These are phyloP conservation scores for Nitzschia sp. DNA, from an alignment of 108 stramenopile genomes.

Conservation along the genomic window DNA sequence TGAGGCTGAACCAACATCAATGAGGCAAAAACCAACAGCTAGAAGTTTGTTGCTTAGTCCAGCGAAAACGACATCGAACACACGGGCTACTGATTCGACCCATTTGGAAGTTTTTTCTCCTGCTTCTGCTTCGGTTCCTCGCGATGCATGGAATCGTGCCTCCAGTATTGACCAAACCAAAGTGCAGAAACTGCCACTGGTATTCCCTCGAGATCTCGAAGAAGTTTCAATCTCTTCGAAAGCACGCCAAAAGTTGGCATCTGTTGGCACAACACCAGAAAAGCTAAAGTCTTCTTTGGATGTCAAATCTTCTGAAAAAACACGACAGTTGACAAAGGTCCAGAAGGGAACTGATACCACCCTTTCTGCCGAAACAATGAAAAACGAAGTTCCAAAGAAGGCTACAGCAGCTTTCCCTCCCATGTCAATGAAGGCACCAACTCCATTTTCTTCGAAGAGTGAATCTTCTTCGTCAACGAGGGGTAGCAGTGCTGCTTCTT, in stretches of 20 bases:
- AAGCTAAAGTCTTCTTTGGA: slow-evolving; percentile 50
- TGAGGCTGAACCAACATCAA: background rate
- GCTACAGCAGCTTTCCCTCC: slow-evolving; percentile 36
- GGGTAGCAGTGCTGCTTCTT: slow-evolving; percentile 1
- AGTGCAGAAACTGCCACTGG: slow-evolving; percentile 14
- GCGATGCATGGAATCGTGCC: slow-evolving; percentile 40
- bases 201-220: slow-evolving; percentile 46
- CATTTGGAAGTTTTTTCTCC: slow-evolving; percentile 34
- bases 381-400: no score
- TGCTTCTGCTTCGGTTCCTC: slow-evolving; percentile 8
- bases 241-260: slow-evolving; percentile 57
- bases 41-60: slow-evolving; percentile 20
- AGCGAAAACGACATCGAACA: background rate
- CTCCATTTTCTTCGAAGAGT: slow-evolving; percentile 28
- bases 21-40: background rate
- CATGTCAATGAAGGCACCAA: slow-evolving; percentile 39
- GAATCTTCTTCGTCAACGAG: background rate
- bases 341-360: no score
- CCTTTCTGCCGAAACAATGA: no score
- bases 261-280: slow-evolving; percentile 76
- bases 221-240: slow-evolving; percentile 50
- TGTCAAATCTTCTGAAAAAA: slow-evolving; percentile 12
- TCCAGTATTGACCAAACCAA: slow-evolving; percentile 28
- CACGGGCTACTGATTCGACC: background rate
- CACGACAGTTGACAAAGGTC: no score